A percentile compares a stretch with the other conserved stretches of the same genome.
These are phyloP conservation scores for Phoma sp. DNA, from an alignment of 2,329 filamentous ascomycete species.

Conservation along the genomic window DNA sequence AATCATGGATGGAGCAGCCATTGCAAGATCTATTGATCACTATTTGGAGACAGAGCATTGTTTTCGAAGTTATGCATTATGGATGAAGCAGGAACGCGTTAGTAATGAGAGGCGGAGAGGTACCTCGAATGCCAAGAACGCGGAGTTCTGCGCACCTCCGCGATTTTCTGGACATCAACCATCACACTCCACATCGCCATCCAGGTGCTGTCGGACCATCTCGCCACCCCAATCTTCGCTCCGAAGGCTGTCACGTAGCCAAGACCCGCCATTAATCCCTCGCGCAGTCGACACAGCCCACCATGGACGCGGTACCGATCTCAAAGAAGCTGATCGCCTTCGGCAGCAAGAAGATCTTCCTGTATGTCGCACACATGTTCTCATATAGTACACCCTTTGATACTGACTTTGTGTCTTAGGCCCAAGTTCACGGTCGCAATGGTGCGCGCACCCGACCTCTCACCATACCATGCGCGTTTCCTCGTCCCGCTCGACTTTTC, in stretches of 20 bases:
- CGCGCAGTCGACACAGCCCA: constrained; percentile 3
- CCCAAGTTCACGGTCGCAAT: constrained; percentile 84
- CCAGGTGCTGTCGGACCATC: constrained; percentile 1
- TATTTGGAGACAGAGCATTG: too few species aligned
- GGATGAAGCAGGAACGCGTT: background rate
- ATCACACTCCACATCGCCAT: constrained; percentile 10
- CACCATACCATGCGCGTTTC: constrained; percentile 86
- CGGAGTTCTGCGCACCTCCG: constrained; percentile 14
- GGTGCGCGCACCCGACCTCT: constrained; percentile 73
- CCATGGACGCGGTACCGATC: constrained; percentile 42
- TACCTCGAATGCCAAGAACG: constrained; percentile 7
- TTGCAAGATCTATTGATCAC: too few species aligned
- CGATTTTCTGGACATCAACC: constrained; percentile 18
- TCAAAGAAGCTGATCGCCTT: constrained; percentile 46
- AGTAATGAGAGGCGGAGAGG: background rate
- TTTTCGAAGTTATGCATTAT: background rate
- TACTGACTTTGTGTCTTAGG: constrained; percentile 55
- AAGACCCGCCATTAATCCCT: background rate
- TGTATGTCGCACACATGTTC: constrained; percentile 46
- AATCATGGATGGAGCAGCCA: too few species aligned
- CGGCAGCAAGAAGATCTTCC: constrained; percentile 56
- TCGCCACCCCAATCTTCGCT: background rate
- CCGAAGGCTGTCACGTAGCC: background rate
- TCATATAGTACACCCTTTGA: background rate
- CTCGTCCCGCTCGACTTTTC: constrained; percentile 89